These are phyloP conservation scores for Brettanomyces naardenensis DNA, from an alignment of 805 yeast species.

Conservation along the genomic window DNA sequence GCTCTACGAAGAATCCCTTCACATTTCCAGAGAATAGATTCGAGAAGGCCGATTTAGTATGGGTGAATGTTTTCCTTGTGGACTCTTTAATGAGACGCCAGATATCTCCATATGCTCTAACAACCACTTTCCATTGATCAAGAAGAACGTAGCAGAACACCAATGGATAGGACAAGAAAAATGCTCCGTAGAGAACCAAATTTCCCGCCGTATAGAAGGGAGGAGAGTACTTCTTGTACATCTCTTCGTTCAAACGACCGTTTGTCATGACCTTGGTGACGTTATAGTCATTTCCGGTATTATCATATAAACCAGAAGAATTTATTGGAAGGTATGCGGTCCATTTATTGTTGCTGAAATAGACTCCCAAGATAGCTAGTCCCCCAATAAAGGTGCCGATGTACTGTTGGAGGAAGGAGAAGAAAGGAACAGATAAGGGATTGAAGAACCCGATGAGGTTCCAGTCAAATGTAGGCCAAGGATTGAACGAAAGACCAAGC, in stretches of 20 bases:
- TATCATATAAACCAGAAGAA: constrained; percentile 40
- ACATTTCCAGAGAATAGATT: not conserved
- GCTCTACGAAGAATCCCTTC: not conserved
- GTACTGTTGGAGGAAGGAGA: constrained; percentile 34
- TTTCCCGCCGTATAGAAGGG: constrained; percentile 52
- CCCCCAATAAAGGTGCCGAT: constrained; percentile 45
- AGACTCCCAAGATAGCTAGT: constrained; percentile 46
- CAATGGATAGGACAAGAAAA: constrained; percentile 57
- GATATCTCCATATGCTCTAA: constrained; percentile 4
- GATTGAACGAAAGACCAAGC: constrained; percentile 57
- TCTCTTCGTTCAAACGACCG: constrained; percentile 36
- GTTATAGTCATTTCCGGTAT: constrained; percentile 41
- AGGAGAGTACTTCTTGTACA: constrained; percentile 55
- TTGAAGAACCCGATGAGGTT: constrained; percentile 48
- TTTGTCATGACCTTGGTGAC: constrained; percentile 39
- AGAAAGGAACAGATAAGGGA: constrained; percentile 57
- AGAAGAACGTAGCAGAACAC: constrained; percentile 49
- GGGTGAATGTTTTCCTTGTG: not conserved
- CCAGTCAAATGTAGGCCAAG: constrained; percentile 61
- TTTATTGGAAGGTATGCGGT: constrained; percentile 46
- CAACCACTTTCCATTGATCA: constrained; percentile 50
- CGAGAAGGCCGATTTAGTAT: not conserved
- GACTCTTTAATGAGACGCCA: constrained; percentile 6
- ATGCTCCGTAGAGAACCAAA: constrained; percentile 52
- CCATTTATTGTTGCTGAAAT: constrained; percentile 49